These are phyloP conservation scores for Phaeosphaeriaceae sp. DNA, from an alignment of 2,329 filamentous ascomycete genomes.

Conservation along the genomic window DNA sequence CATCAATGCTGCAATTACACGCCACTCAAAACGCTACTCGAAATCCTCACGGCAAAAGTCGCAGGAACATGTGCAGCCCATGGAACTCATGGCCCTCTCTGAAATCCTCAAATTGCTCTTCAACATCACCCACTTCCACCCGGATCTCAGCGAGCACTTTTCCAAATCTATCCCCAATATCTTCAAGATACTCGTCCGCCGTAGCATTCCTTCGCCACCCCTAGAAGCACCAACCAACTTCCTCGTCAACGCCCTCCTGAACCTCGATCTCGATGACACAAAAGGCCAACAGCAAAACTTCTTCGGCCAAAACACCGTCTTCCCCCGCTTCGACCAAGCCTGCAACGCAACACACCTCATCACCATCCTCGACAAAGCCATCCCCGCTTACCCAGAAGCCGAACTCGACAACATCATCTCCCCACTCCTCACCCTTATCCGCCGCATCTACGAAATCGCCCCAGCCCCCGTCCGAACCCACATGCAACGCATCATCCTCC, in stretches of 20 bases:
- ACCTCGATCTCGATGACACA: conserved; percentile 69
- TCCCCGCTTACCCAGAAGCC: conserved; percentile 66
- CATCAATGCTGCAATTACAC: conserved; percentile 71
- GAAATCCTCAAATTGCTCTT: conserved; percentile 90
- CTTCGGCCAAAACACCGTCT: conserved; percentile 62
- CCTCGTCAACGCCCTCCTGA: conserved; percentile 81
- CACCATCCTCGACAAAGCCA: conserved; percentile 70
- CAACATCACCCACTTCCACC: conserved; percentile 80
- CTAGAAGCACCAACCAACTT: conserved; percentile 74
- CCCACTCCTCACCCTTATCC: conserved; percentile 76
- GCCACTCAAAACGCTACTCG: conserved; percentile 63
- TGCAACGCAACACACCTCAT: conserved; percentile 70
- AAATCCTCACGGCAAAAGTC: conserved; percentile 35
- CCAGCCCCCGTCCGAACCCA: conserved; percentile 66
- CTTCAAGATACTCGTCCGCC: conserved; percentile 69
- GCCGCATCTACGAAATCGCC: conserved; percentile 72
- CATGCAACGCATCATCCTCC: conserved; percentile 74
- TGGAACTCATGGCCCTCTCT: conserved; percentile 79
- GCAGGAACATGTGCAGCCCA: conserved; percentile 55
- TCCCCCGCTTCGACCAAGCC: conserved; percentile 67
- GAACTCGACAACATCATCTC: conserved; percentile 76
- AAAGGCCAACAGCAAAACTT: conserved; percentile 48
- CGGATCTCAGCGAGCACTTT: conserved; percentile 67
- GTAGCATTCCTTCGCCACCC: conserved; percentile 67
- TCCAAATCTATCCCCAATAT: conserved; percentile 72